Evolutionary conservation across 352 stramenopile species (phyloP).

Genomic region (Pythium monospermum): DNA sequence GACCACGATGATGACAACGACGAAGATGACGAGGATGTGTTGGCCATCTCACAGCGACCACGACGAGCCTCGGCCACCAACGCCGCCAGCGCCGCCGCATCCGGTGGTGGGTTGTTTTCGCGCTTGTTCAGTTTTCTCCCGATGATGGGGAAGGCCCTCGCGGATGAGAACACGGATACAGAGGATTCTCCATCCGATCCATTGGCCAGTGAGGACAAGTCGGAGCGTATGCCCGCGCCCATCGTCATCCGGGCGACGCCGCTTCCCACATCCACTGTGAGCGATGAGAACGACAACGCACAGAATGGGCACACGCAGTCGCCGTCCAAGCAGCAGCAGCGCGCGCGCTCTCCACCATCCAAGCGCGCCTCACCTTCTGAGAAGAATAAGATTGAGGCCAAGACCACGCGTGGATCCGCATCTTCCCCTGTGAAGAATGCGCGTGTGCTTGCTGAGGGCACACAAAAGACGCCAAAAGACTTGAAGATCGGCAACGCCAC

Average conservation of each 20-base stretch:
- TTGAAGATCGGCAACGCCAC: slow-evolving; percentile 13
- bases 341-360: slow-evolving; percentile 10
- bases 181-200: too few relatives aligned
- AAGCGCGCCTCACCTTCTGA: slow-evolving; percentile 11
- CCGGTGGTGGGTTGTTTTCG: slow-evolving; percentile 35
- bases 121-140: slow-evolving; percentile 64
- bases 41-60: slow-evolving; percentile 2
- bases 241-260: too few relatives aligned
- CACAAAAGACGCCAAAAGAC: slow-evolving; percentile 18
- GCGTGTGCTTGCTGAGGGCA: slow-evolving; percentile 11
- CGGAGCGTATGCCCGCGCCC: too few relatives aligned
- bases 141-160: slow-evolving; percentile 48
- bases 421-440: too few relatives aligned
- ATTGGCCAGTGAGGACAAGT: too few relatives aligned
- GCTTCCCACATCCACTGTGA: too few relatives aligned
- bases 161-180: too few relatives aligned
- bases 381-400: too few relatives aligned
- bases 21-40: slow-evolving; percentile 24
- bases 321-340: slow-evolving; percentile 20
- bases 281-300: slow-evolving; percentile 4
- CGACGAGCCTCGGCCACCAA: background rate
- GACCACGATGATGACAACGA: slow-evolving; percentile 7
- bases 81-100: slow-evolving; percentile 1
- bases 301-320: slow-evolving; percentile 3
- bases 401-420: too few relatives aligned